phyloP scores from a whole-genome alignment of 2,329 filamentous ascomycete genomes.

The Coniochaeta sp. region DNA sequence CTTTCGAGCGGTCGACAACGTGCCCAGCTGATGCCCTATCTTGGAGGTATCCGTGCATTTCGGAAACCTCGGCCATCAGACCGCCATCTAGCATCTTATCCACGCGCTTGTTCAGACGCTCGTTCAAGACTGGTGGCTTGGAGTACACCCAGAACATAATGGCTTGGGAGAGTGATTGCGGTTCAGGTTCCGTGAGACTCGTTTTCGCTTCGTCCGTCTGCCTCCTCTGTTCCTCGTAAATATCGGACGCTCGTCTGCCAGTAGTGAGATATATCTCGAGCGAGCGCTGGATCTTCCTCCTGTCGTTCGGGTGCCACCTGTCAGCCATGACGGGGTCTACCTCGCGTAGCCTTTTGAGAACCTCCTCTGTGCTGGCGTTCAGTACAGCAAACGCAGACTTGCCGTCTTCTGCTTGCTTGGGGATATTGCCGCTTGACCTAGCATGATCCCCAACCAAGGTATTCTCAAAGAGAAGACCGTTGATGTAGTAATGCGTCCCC shows the following conservation, averaged over 20 bases:
- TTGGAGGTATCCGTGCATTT: constrained; percentile 34
- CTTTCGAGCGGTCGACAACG: constrained; percentile 63
- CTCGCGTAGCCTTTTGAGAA: constrained; percentile 65
- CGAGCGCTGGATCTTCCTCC: constrained; percentile 81
- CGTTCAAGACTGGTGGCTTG: constrained; percentile 57
- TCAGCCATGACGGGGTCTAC: constrained; percentile 87
- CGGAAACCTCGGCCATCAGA: constrained; percentile 40
- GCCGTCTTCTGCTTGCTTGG: constrained; percentile 21
- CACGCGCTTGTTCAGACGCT: constrained; percentile 68
- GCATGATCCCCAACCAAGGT: constrained; percentile 43
- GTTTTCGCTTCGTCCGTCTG: constrained; percentile 11
- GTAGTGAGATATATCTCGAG: constrained; percentile 85
- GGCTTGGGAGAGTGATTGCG: constrained; percentile 28
- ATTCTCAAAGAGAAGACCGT: constrained; percentile 78
- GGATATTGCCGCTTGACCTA: neutral
- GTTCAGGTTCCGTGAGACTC: constrained; percentile 25
- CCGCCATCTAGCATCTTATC: constrained; percentile 69
- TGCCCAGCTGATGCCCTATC: constrained; percentile 33
- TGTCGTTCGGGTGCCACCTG: constrained; percentile 90
- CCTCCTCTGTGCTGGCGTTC: constrained; percentile 59
- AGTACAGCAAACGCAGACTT: constrained; percentile 60
- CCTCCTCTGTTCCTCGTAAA: constrained; percentile 71
- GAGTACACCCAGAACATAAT: constrained; percentile 86
- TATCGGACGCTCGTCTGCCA: constrained; percentile 72
- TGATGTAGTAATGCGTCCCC: constrained; percentile 92